Evolutionary conservation across 805 yeast genomes (phyloP), one percentile per base, ranked within the genome.

Genomic region (Schwanniomyces sp.): DNA sequence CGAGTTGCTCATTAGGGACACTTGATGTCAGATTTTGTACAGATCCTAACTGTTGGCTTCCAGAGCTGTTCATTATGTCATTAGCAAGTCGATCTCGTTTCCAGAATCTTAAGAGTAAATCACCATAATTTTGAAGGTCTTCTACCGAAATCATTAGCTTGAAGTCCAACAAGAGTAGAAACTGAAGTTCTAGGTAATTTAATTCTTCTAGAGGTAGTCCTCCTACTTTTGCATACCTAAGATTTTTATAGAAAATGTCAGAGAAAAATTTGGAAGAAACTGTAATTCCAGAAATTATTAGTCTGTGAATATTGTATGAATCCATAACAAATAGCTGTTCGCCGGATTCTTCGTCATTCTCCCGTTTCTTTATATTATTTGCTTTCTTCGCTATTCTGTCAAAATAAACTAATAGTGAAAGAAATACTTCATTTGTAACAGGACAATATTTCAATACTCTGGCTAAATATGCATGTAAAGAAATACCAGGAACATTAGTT

Each of bases 361-460:
- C 60, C 18, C 51, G 51, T 39, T 53, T 54, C 47, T 64, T 66
- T 38, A 73, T 58, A 49, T 69, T 78, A 59, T 88, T 86, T 38
- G 94, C 90, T 52, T 88, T 78, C 60, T 88, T 88, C 16, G 96
- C 94, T 40, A 92, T 90, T 52, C 98, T 74, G 68, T 94, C 99
- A 70, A 94, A 91, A 66, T 94, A 94, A 27, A 94, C 97, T 57
- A 94, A 75, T 30, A 94, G 70, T 34, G 96, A 85, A 41, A 94
- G 71, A 66, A 91, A 94, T 29, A 94, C 98, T 64, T 94, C 98
- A 67, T 92, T 92, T 2, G 99, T 91, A n/a, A 94, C 94, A 0
- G 99, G 98, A 66, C 99, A 94, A 69, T 94, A 94, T 67, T 92
- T 92, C 63, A 92, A 80, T 26, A 94, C 92, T 61, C 99, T 82